These are phyloP conservation scores for Corymbia calophylla DNA, from an alignment of 441 rosid species.

Conservation along the genomic window DNA sequence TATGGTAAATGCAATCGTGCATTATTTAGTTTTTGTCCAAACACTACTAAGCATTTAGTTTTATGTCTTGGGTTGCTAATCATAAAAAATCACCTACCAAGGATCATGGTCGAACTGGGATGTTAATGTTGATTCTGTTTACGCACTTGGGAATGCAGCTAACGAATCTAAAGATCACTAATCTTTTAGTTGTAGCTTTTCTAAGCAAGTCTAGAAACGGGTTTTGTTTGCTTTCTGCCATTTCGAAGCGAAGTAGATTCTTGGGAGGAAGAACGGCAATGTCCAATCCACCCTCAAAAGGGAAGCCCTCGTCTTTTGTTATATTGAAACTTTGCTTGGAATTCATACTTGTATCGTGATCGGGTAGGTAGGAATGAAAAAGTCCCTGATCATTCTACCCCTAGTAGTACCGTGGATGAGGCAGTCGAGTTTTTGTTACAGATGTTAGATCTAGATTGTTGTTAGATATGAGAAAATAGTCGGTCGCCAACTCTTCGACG, in stretches of 20 bases:
- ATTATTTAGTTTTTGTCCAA: rapidly evolving
- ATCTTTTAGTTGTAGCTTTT: background rate
- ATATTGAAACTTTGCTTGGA: background rate
- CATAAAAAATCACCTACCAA: background rate
- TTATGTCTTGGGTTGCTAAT: background rate
- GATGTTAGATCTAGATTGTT: background rate
- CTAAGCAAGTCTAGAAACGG: background rate
- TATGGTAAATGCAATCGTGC: background rate
- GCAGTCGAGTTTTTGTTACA: background rate
- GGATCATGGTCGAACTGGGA: background rate
- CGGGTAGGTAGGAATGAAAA: background rate
- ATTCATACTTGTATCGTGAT: background rate
- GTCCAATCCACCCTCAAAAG: background rate
- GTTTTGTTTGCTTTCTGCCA: too few relatives aligned
- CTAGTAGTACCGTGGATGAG: background rate
- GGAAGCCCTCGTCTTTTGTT: background rate
- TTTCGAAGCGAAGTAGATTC: too few relatives aligned
- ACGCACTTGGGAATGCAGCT: too few relatives aligned
- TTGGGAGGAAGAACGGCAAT: background rate
- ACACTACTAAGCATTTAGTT: background rate
- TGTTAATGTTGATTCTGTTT: background rate
- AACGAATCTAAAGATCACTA: background rate
- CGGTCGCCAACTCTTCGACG: background rate
- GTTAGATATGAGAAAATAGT: background rate
- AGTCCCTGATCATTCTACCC: background rate